Conservation (phyloP, 2,329 filamentous ascomycete species). For the Diaporthe velutina region DNA sequence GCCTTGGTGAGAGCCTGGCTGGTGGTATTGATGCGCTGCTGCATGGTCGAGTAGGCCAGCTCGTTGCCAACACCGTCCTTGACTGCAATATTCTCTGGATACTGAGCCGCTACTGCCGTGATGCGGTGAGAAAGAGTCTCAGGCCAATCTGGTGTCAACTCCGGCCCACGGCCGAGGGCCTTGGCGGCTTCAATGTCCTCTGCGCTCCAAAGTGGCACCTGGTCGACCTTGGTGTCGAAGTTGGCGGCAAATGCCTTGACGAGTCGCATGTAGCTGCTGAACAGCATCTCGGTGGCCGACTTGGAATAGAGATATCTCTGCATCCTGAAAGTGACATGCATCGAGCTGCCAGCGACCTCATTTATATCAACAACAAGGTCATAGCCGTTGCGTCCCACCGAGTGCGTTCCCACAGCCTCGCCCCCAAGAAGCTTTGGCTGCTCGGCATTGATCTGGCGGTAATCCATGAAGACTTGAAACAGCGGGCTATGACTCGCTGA, state of each 20-base stretch:
- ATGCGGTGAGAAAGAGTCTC: conserved; percentile 52
- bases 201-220: conserved; percentile 40
- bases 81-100: conserved; percentile 39
- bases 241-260: conserved; percentile 7
- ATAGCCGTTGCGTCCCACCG: conserved; percentile 43
- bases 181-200: conserved; percentile 21
- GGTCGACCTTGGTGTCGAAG: conserved; percentile 36
- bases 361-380: conserved; percentile 54
- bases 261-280: conserved; percentile 43
- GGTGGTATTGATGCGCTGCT: conserved; percentile 50
- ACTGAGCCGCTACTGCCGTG: conserved; percentile 48
- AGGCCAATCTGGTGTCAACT: conserved; percentile 48
- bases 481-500: conserved; percentile 57
- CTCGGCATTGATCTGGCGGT: conserved; percentile 45
- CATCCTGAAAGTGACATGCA: conserved; percentile 42
- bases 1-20: conserved; percentile 44
- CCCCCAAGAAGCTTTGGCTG: conserved; percentile 40
- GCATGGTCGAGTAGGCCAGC: conserved; percentile 53
- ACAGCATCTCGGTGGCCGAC: conserved; percentile 9
- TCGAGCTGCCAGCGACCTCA: conserved; percentile 45
- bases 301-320: conserved; percentile 50
- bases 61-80: conserved; percentile 41
- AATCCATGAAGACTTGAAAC: conserved; percentile 60
- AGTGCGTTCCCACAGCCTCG: conserved; percentile 28
- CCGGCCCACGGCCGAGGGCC: conserved; percentile 31